Percentiles rank a stretch among this genome's conserved stretches.
Conservation (phyloP, 1,284 basidiomycete genomes). For the Cystobasidium pallidum region DNA sequence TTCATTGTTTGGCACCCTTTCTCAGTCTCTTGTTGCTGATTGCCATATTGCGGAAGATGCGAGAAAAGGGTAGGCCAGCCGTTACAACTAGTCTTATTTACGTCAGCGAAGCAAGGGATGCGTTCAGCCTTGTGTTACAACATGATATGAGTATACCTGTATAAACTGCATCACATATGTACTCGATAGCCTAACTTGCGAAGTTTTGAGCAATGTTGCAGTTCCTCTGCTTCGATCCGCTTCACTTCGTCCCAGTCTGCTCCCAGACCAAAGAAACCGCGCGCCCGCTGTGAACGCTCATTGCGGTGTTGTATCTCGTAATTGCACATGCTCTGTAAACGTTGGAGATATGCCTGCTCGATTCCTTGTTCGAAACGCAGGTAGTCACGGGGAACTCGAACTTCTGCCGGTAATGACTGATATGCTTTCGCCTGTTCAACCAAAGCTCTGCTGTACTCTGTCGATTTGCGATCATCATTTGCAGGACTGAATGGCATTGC, state of each 20-base stretch:
- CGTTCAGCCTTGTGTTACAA: neutral
- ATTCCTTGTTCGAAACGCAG: conserved; percentile 68
- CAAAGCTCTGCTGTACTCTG: conserved; percentile 41
- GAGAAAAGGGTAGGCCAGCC: no score
- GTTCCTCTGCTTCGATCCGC: conserved; percentile 66
- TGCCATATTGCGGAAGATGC: no score
- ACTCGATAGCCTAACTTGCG: conserved; percentile 55
- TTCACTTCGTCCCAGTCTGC: conserved; percentile 84
- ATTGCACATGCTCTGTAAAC: conserved; percentile 72
- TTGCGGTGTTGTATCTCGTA: conserved; percentile 66
- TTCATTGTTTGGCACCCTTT: no score
- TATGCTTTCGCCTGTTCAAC: conserved; percentile 24
- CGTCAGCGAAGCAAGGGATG: no score
- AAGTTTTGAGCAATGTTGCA: conserved; percentile 75
- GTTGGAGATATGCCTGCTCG: conserved; percentile 71
- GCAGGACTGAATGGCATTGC: conserved; percentile 45
- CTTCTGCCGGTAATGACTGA: conserved; percentile 55
- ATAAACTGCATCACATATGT: conserved; percentile 12
- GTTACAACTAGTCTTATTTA: no score
- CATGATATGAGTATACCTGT: neutral
- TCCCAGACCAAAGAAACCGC: conserved; percentile 84
- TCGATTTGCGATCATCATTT: conserved; percentile 34
- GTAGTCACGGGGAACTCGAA: conserved; percentile 53
- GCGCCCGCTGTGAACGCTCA: conserved; percentile 70
- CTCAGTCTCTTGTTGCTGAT: no score